Evolutionary conservation across 2,329 filamentous ascomycete genomes (phyloP), one percentile per base, ranked within the genome.

Genomic region (Neonectria sp.): DNA sequence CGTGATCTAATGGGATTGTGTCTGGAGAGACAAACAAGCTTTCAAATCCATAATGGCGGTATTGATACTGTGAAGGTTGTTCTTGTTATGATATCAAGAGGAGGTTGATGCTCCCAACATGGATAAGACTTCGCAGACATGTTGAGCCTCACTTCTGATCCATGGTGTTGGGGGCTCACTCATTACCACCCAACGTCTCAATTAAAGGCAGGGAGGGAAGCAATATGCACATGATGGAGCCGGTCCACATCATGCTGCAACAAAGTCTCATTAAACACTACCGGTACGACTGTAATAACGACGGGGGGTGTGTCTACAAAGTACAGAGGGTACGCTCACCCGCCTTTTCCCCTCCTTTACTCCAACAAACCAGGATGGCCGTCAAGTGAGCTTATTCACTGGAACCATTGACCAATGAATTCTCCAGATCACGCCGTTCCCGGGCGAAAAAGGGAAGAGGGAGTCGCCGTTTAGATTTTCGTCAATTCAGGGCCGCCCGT

Each of bases 311-410:
- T 13, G 33, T 37, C 33, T 37, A 37, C 33, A 37, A 37, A 37
- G 33, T 53, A 43, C 27, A 31, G 52, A 61, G 49, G 59, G 53
- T 37, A 53, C 45, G 17, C 15, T 46, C 49, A 55, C 21, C 37
- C 37, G 24, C 45, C 8, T 24, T 46, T 31, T 35, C 37, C 55
- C 61, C 55, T 55, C 49, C 43, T 53, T 59, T 59, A 48, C 55
- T 59, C 55, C 61, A 59, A 64, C 40, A 43, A 58, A 57, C 61
- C 37, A 52, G 55, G 55, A 59, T 64, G 45, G n/a, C 37, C 49
- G 55, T 31, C 29, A 56, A 55, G 48, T 58, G 64, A 69, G 67
- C 60, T 69, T 69, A 67, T 67, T 64, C 46, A 58, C 61, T 64
- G 62, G 63, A 56, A 40, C 35, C 31, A 17, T 17, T 40, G 63